Conservation (phyloP, 305 asterid species). For the Solanum hybrid region DNA sequence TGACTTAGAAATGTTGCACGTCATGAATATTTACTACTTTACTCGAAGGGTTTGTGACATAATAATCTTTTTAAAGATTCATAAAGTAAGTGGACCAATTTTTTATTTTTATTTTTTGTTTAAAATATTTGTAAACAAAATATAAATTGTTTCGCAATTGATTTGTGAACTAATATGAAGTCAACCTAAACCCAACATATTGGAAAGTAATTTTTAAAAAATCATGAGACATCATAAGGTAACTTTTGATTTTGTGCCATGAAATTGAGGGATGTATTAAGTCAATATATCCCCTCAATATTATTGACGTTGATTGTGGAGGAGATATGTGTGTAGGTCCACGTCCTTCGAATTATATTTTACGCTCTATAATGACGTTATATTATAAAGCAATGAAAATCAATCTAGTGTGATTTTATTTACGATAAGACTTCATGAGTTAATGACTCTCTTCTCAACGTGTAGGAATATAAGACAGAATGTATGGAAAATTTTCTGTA, state of each 20-base stretch:
- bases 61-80: not conserved
- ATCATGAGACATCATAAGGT: not conserved
- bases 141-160: not conserved
- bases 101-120: not conserved
- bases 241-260: not conserved
- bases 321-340: not conserved
- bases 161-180: not conserved
- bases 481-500: no score
- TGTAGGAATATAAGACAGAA: no score
- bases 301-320: not conserved
- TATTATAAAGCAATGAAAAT: not conserved
- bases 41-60: not conserved
- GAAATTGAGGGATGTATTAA: not conserved
- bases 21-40: not conserved
- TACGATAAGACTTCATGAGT: not conserved
- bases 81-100: not conserved
- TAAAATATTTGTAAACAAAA: not conserved
- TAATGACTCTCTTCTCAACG: not conserved
- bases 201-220: not conserved
- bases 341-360: not conserved
- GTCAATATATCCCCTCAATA: not conserved
- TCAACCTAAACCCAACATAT: not conserved
- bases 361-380: not conserved
- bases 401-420: no score
- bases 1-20: not conserved